Evolutionary conservation across 495 filamentous ascomycete species (phyloP).

Genomic region (Letharia lupina): DNA sequence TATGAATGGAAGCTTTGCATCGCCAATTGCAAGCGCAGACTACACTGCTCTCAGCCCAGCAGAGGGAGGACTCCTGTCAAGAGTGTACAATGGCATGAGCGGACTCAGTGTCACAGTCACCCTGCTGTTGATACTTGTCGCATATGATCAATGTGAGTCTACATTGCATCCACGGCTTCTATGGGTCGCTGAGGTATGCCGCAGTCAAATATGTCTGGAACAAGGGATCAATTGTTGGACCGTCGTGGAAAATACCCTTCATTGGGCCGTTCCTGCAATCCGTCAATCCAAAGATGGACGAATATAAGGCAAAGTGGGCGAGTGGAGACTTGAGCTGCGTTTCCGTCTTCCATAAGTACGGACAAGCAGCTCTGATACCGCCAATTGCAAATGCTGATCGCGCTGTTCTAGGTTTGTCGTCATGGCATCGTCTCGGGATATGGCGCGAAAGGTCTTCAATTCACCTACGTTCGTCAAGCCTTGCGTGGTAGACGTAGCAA

Average conservation of each 20-base stretch:
- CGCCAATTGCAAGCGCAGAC: constrained; percentile 62
- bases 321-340: constrained; percentile 91
- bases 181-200: constrained; percentile 1
- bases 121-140: constrained; percentile 57
- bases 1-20: constrained; percentile 63
- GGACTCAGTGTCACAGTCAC: constrained; percentile 57
- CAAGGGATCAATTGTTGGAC: constrained; percentile 80
- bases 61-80: constrained; percentile 33
- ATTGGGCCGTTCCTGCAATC: constrained; percentile 94
- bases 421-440: constrained; percentile 89
- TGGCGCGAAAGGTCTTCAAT: constrained; percentile 96
- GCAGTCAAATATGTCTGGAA: constrained; percentile 76
- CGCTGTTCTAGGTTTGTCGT: constrained; percentile 71
- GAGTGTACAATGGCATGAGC: constrained; percentile 48
- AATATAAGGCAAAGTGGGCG: constrained; percentile 86
- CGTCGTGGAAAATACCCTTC: constrained; percentile 79
- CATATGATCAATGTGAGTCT: constrained; percentile 77
- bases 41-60: constrained; percentile 36
- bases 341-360: constrained; percentile 98
- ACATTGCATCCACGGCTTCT: neutral
- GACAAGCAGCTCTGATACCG: constrained; percentile 4
- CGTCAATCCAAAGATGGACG: constrained; percentile 80
- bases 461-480: constrained; percentile 88
- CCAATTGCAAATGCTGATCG: constrained; percentile 7
- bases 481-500: constrained; percentile 90